Conservation (phyloP, 1,284 basidiomycete genomes). For the Tremellales sp. region DNA sequence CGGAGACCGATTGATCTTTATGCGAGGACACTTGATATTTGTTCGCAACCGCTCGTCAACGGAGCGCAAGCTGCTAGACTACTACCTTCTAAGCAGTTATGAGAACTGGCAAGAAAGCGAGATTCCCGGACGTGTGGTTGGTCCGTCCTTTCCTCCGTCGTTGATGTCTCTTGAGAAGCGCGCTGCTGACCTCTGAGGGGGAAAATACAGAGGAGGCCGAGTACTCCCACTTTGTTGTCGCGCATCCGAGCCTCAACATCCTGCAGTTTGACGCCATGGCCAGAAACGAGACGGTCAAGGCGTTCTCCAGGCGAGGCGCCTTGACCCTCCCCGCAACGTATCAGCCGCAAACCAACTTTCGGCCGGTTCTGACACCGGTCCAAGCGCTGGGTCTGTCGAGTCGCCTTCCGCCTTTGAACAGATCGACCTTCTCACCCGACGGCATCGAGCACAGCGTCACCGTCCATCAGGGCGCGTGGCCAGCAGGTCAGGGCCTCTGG, state of each 20-base stretch:
- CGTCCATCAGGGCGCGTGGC: constrained; percentile 1
- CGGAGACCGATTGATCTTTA: constrained; percentile 12
- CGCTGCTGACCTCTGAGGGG: background rate
- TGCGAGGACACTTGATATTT: constrained; percentile 15
- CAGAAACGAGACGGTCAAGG: background rate
- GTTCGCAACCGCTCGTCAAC: constrained; percentile 8
- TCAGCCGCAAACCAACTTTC: too few species aligned
- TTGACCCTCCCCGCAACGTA: constrained; percentile 3
- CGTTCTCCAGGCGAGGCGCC: constrained; percentile 2
- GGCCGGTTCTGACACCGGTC: too few species aligned
- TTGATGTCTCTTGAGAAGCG: background rate
- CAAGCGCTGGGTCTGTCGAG: too few species aligned
- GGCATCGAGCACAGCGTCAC: constrained; percentile 6
- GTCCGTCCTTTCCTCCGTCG: background rate
- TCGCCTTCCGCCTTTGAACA: too few species aligned
- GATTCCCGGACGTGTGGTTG: constrained; percentile 1
- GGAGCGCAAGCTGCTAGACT: constrained; percentile 7
- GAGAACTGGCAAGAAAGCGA: constrained; percentile 10
- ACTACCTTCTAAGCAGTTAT: constrained; percentile 10
- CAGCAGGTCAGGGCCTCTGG: constrained; percentile 5
- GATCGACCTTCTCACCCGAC: constrained; percentile 1
- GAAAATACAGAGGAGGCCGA: constrained; percentile 9
- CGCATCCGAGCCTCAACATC: constrained; percentile 9
- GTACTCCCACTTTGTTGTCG: constrained; percentile 13
- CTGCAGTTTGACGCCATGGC: constrained; percentile 9